Percentiles rank a stretch among this genome's conserved stretches.
Evolutionary conservation across 2,329 filamentous ascomycete genomes (phyloP).

Genomic region (Exophiala oligosperma): DNA sequence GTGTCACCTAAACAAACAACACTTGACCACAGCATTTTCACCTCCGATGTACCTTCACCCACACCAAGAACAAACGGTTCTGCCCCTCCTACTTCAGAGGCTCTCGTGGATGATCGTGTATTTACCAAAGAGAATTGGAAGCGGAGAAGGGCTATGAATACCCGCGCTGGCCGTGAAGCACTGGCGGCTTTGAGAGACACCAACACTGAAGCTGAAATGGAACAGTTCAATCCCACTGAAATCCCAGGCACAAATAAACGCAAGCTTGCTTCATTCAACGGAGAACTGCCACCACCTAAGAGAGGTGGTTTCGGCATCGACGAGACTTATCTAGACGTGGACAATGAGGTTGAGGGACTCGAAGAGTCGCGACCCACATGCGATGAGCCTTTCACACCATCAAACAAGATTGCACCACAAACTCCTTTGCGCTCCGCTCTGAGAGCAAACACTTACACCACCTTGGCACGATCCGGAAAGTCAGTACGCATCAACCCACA

Average conservation of each 20-base stretch:
- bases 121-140: conserved; percentile 20
- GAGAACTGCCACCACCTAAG: conserved; percentile 18
- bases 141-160: conserved; percentile 17
- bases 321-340: conserved; percentile 22
- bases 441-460: conserved; percentile 9
- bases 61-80: conserved; percentile 1
- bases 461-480: conserved; percentile 18
- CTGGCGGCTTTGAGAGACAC: not conserved
- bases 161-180: conserved; percentile 13
- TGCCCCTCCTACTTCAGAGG: conserved; percentile 7
- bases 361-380: conserved; percentile 10
- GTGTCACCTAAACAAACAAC: not conserved
- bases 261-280: conserved; percentile 17
- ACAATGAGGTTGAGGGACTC: conserved; percentile 19
- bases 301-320: conserved; percentile 23
- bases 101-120: conserved; percentile 6
- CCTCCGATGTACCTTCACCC: conserved; percentile 7
- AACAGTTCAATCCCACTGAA: conserved; percentile 16
- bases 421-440: conserved; percentile 22
- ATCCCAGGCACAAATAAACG: conserved; percentile 22
- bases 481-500: conserved; percentile 20
- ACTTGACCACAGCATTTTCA: not conserved
- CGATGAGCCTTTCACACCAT: conserved; percentile 15
- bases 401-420: conserved; percentile 4
- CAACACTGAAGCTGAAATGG: not conserved